These are phyloP conservation scores for Aspergillus luchuensis DNA, from an alignment of 2,329 filamentous ascomycete species.

Conservation along the genomic window DNA sequence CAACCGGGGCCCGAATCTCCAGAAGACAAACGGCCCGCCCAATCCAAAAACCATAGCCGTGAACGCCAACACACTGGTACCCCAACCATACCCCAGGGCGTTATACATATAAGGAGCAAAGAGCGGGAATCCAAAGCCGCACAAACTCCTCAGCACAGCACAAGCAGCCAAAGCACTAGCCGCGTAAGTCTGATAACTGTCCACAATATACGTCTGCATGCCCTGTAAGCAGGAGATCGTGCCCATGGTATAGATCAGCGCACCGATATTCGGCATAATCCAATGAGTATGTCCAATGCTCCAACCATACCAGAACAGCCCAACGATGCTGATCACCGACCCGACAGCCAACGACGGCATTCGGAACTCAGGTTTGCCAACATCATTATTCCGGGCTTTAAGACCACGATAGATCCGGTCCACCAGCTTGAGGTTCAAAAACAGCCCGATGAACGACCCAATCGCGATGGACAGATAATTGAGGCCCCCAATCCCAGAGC, in stretches of 20 bases:
- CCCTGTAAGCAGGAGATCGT: conserved; percentile 39
- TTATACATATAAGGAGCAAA: conserved; percentile 38
- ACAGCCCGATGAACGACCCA: conserved; percentile 60
- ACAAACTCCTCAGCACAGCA: conserved; percentile 13
- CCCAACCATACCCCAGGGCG: conserved; percentile 34
- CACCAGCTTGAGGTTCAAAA: conserved; percentile 51
- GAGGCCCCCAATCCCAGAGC: conserved; percentile 58
- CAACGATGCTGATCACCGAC: conserved; percentile 53
- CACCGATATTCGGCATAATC: conserved; percentile 56
- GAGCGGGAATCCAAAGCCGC: conserved; percentile 36
- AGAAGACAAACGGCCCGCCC: conserved; percentile 50
- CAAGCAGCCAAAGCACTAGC: conserved; percentile 26
- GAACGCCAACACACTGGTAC: conserved; percentile 39
- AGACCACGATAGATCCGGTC: conserved; percentile 52
- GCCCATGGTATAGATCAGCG: conserved; percentile 49
- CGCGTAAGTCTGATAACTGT: conserved; percentile 34
- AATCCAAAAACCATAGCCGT: conserved; percentile 37
- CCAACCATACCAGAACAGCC: conserved; percentile 62
- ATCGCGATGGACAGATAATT: conserved; percentile 65
- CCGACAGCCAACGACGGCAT: conserved; percentile 59
- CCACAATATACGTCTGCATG: conserved; percentile 38
- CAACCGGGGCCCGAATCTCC: conserved; percentile 48
- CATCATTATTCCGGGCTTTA: conserved; percentile 45
- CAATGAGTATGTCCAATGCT: conserved; percentile 52
- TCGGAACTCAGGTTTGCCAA: conserved; percentile 60